These are phyloP conservation scores for Takashimella koratensis DNA, from an alignment of 1,284 basidiomycete genomes.

Conservation along the genomic window DNA sequence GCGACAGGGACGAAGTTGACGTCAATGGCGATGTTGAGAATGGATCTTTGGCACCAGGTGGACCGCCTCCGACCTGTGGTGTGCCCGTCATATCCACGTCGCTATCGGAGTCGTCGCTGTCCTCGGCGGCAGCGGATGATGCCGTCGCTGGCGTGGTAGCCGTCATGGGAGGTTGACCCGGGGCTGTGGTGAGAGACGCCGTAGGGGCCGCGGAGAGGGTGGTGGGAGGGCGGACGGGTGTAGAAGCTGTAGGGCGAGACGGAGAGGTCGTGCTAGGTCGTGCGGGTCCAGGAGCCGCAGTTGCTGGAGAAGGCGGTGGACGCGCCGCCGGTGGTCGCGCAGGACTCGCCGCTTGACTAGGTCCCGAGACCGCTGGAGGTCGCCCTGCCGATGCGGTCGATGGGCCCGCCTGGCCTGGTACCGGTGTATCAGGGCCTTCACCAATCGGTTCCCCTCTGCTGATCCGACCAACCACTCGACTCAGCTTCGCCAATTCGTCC, in stretches of 20 bases:
- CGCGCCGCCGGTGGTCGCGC: not conserved
- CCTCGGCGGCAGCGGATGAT: not conserved
- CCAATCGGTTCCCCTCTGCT: slow-evolving; percentile 31
- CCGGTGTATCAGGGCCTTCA: slow-evolving; percentile 11
- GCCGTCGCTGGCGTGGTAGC: not conserved
- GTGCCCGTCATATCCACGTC: slow-evolving; percentile 37
- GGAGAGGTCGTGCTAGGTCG: slow-evolving; percentile 1
- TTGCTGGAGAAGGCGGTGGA: slow-evolving; percentile 1
- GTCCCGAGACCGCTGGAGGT: not conserved
- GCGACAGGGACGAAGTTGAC: slow-evolving; percentile 2
- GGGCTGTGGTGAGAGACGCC: not conserved
- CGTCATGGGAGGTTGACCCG: not conserved
- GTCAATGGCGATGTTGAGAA: not conserved
- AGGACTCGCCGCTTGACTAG: not conserved
- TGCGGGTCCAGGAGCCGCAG: not conserved
- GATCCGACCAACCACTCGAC: slow-evolving; percentile 36
- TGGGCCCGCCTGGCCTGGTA: not conserved
- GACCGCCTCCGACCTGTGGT: slow-evolving; percentile 37
- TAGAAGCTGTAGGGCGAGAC: not conserved
- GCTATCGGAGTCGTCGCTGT: slow-evolving; percentile 18
- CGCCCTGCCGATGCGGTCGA: not conserved
- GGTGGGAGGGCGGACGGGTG: not conserved
- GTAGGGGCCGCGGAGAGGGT: not conserved
- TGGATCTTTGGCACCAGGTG: not conserved
- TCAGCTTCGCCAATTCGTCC: slow-evolving; percentile 42